Percentiles rank a stretch among this genome's conserved stretches.
phyloP scores from a whole-genome alignment of 1,139 yeast species.

The Diutina neorugosa region DNA sequence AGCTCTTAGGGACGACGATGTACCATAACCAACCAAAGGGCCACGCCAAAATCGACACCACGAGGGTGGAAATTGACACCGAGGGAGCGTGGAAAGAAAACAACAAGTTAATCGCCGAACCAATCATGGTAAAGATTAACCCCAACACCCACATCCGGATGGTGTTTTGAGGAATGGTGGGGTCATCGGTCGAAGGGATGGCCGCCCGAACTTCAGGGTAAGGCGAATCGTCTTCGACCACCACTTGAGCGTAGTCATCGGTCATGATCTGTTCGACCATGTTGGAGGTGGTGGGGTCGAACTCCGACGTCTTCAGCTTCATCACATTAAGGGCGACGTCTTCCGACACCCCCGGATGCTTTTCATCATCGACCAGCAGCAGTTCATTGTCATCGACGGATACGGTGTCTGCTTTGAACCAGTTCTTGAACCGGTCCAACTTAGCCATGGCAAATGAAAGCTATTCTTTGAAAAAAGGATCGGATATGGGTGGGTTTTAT shows the following conservation, averaged over 20 bases:
- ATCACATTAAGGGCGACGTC: background rate
- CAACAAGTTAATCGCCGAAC: slow-evolving; percentile 47
- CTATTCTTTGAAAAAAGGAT: background rate
- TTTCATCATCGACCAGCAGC: background rate
- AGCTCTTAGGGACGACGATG: slow-evolving; percentile 28
- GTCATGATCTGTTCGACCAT: slow-evolving; percentile 12
- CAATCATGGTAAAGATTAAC: slow-evolving; percentile 42
- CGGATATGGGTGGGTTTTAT: background rate
- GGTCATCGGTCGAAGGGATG: slow-evolving; percentile 51
- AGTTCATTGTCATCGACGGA: background rate
- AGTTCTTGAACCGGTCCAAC: background rate
- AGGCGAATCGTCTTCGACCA: slow-evolving; percentile 44
- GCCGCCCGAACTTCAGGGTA: slow-evolving; percentile 63
- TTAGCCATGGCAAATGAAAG: background rate
- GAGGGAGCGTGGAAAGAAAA: slow-evolving; percentile 51
- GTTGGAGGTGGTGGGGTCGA: slow-evolving; percentile 9
- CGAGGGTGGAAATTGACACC: slow-evolving; percentile 39
- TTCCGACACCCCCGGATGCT: background rate
- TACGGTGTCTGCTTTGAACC: background rate
- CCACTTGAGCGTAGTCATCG: slow-evolving; percentile 32
- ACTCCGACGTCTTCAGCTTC: slow-evolving; percentile 6
- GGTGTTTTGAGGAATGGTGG: slow-evolving; percentile 44
- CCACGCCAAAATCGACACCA: slow-evolving; percentile 49
- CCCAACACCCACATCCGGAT: slow-evolving; percentile 48
- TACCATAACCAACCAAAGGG: slow-evolving; percentile 49